These are phyloP conservation scores for Xerocomus amazonicus DNA, from an alignment of 1,284 basidiomycete genomes.

Conservation along the genomic window DNA sequence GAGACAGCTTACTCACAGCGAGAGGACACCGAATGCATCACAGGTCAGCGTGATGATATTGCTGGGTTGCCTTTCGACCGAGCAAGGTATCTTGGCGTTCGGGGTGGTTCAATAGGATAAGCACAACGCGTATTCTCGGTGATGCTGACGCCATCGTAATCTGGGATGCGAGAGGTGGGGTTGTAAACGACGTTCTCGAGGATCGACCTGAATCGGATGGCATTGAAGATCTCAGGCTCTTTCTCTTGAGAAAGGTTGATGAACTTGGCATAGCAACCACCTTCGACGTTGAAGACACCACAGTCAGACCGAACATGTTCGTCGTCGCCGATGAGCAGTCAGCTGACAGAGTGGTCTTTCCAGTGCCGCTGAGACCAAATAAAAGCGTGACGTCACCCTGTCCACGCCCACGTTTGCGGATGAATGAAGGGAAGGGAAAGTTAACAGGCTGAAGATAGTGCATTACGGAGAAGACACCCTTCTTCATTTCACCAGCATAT, in stretches of 20 bases:
- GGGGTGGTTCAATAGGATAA: slow-evolving; percentile 97
- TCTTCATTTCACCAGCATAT: slow-evolving; percentile 99
- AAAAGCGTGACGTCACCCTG: slow-evolving; percentile 93
- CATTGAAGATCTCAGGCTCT: slow-evolving; percentile 97
- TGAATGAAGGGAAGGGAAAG: slow-evolving; percentile 98
- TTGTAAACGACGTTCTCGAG: slow-evolving; percentile 99
- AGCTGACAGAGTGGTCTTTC: slow-evolving; percentile 96
- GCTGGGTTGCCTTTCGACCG: slow-evolving; percentile 80
- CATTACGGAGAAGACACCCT: slow-evolving; percentile 99
- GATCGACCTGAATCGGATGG: slow-evolving; percentile 94
- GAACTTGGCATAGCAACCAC: slow-evolving; percentile 98
- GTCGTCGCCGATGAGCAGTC: slow-evolving; percentile 95
- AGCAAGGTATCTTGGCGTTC: slow-evolving; percentile 92
- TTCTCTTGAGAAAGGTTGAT: slow-evolving; percentile 96
- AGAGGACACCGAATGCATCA: slow-evolving; percentile 97
- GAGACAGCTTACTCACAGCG: slow-evolving; percentile 92
- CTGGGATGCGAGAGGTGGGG: slow-evolving; percentile 80
- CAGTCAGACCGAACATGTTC: slow-evolving; percentile 98
- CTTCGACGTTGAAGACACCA: slow-evolving; percentile 99
- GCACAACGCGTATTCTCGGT: slow-evolving; percentile 99
- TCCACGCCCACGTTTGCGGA: slow-evolving; percentile 95
- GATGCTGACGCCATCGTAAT: slow-evolving; percentile 96
- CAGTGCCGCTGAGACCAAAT: slow-evolving; percentile 98
- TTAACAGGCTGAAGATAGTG: slow-evolving; percentile 99
- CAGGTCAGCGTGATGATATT: slow-evolving; percentile 99